Conservation (phyloP, 148 eudicot species). For the Heliosperma pusillum region DNA sequence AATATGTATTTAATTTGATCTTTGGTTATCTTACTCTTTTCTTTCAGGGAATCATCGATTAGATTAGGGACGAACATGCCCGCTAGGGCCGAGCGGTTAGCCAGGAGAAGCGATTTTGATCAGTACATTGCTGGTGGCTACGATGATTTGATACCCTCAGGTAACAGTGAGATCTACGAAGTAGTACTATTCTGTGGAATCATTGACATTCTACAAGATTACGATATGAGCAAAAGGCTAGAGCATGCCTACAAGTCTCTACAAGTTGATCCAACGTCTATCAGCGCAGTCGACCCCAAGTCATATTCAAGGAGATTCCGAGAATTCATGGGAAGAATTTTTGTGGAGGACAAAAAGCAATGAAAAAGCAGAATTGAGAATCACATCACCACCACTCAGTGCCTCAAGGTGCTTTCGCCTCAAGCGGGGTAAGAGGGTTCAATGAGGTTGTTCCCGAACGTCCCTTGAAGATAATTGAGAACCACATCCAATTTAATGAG, state of each 20-base stretch:
- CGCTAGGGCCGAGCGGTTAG: slow-evolving; percentile 69
- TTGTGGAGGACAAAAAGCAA: slow-evolving; percentile 64
- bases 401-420: not conserved
- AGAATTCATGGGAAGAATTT: slow-evolving; percentile 70
- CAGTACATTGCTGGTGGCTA: slow-evolving; percentile 57
- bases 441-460: no score
- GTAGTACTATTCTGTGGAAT: slow-evolving; percentile 80
- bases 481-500: no score
- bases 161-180: slow-evolving; percentile 61
- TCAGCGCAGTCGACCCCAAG: slow-evolving; percentile 94
- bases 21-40: not conserved
- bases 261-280: slow-evolving; percentile 80
- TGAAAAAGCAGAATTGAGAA: not conserved
- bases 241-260: slow-evolving; percentile 94
- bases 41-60: slow-evolving; percentile 65
- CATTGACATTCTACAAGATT: slow-evolving; percentile 89
- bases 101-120: slow-evolving; percentile 67
- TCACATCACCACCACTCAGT: not conserved
- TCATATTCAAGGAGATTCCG: slow-evolving; percentile 82
- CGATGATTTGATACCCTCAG: slow-evolving; percentile 37
- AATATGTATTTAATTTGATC: not conserved
- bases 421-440: no score
- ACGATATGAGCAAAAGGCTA: slow-evolving; percentile 80
- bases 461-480: no score
- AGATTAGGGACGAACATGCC: slow-evolving; percentile 89